phyloP scores from a whole-genome alignment of 495 filamentous ascomycete genomes.

The Podospora bellae-mahoneyi region DNA sequence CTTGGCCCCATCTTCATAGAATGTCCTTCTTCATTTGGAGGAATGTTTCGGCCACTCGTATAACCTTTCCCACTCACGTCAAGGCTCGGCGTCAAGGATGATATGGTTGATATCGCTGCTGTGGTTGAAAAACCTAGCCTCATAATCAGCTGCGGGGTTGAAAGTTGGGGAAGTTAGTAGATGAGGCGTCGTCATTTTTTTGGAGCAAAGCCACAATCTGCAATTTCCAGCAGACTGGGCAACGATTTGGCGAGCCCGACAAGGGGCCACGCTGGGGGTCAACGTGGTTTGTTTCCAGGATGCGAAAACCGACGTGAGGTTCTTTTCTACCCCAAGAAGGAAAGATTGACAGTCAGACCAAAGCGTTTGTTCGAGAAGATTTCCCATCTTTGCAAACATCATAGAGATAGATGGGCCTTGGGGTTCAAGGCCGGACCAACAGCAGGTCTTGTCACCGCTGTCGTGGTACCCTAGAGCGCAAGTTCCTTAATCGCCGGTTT shows the following conservation, averaged over 20 bases:
- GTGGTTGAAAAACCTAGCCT: not conserved
- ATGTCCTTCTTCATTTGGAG: not conserved
- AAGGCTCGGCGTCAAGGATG: not conserved
- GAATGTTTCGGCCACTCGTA: not conserved
- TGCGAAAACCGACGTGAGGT: not conserved
- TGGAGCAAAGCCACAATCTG: not conserved
- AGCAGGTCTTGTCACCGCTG: not conserved
- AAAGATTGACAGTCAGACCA: not conserved
- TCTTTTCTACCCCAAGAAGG: not conserved
- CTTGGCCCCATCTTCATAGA: not conserved
- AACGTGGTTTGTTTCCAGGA: not conserved
- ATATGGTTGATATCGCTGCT: not conserved
- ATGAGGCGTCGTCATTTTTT: not conserved
- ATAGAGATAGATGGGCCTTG: not conserved
- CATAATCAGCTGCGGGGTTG: not conserved
- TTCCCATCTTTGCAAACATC: not conserved
- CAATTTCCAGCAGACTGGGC: not conserved
- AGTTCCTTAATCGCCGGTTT: not conserved
- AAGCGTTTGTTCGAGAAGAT: not conserved
- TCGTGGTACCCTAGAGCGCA: not conserved
- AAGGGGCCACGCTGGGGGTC: not conserved
- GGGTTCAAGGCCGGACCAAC: not conserved
- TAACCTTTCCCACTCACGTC: not conserved
- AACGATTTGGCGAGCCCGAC: not conserved
- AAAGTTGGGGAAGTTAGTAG: not conserved